A percentile compares a stretch with the other conserved stretches of the same genome.
Conservation (phyloP, 176 grass and related monocot genomes). For the Oryza coarctata region DNA sequence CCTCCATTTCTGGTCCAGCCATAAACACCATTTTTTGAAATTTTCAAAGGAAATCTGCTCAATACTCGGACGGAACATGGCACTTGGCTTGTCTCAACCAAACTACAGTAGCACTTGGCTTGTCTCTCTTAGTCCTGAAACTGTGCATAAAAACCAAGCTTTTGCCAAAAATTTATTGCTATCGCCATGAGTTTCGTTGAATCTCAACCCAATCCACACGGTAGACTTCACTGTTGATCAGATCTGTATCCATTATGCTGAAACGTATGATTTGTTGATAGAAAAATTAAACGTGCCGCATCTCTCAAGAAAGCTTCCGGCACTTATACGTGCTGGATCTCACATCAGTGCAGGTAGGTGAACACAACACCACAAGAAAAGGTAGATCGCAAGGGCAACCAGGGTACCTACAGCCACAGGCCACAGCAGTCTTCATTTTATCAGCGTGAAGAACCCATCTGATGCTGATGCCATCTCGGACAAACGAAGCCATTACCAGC, state of each 20-base stretch:
- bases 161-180: background rate
- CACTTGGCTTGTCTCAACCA: background rate
- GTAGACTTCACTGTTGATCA: background rate
- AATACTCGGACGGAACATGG: background rate
- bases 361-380: background rate
- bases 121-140: background rate
- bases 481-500: background rate
- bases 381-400: background rate
- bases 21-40: background rate
- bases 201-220: background rate
- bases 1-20: background rate
- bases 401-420: background rate
- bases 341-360: background rate
- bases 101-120: background rate
- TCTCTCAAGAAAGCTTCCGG: background rate
- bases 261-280: background rate
- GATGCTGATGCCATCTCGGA: background rate
- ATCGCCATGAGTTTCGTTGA: background rate
- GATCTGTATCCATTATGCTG: no score
- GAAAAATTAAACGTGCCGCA: background rate
- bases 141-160: background rate
- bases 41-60: background rate
- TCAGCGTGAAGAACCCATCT: background rate
- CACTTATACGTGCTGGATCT: background rate
- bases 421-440: background rate